Percentiles rank a stretch among this genome's conserved stretches.
Conservation (phyloP, 345 rosid species). For the Rhodomyrtus tomentosa region DNA sequence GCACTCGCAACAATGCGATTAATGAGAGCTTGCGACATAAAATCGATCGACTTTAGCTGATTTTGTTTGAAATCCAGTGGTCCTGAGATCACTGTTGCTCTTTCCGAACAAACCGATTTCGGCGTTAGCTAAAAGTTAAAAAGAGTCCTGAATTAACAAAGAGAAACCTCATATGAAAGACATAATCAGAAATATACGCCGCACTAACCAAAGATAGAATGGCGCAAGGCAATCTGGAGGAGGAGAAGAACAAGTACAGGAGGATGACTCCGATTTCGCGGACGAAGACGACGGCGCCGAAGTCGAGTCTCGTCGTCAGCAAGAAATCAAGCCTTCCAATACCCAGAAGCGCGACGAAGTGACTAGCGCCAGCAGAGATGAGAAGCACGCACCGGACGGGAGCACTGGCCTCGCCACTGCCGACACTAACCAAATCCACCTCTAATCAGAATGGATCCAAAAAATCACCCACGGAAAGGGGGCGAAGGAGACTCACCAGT, state of each 20-base stretch:
- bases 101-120: too few species aligned
- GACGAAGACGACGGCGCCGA: slow-evolving; percentile 4
- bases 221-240: background rate
- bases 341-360: too few species aligned
- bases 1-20: too few species aligned
- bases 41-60: too few species aligned
- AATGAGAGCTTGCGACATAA: too few species aligned
- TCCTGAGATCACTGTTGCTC: background rate
- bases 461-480: too few species aligned
- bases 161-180: background rate
- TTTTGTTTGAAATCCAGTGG: background rate
- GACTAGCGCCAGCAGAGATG: too few species aligned
- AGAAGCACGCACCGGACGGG: too few species aligned
- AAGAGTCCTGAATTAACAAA: background rate
- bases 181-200: background rate
- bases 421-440: too few species aligned
- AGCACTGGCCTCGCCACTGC: too few species aligned
- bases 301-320: background rate
- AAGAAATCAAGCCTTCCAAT: background rate
- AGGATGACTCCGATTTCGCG: slow-evolving; percentile 7
- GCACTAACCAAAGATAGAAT: background rate
- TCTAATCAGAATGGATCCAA: too few species aligned
- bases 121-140: background rate
- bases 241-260: slow-evolving; percentile 5
- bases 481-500: too few species aligned